Evolutionary conservation across 106 monocot species (phyloP).

Genomic region (Allium sativum): DNA sequence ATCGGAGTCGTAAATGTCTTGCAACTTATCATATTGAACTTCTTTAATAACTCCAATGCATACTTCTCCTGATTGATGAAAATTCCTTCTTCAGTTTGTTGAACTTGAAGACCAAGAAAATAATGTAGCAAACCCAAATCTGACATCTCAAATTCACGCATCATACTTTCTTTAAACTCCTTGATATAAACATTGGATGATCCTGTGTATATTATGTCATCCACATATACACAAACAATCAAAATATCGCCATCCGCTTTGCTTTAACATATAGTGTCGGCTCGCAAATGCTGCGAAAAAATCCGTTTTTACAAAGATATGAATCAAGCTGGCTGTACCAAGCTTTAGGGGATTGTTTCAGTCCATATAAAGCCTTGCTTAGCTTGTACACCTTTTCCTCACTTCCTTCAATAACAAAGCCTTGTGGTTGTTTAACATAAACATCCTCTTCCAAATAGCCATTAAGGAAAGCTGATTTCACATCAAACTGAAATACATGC

Average conservation of each 20-base stretch:
- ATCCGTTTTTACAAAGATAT: conserved; percentile 5
- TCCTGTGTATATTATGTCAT: conserved; percentile 11
- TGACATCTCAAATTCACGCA: conserved; percentile 8
- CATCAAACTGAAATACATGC: conserved; percentile 14
- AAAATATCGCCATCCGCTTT: not conserved
- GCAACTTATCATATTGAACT: not conserved
- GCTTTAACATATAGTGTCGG: conserved; percentile 9
- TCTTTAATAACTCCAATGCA: not conserved
- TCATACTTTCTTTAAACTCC: not conserved
- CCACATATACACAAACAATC: conserved; percentile 16
- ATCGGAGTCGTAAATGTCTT: not conserved
- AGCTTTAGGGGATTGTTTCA: conserved; percentile 10
- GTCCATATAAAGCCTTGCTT: conserved; percentile 11
- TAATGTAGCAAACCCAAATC: conserved; percentile 7
- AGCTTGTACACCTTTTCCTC: conserved; percentile 16
- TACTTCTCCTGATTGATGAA: conserved; percentile 12
- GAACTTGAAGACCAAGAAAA: conserved; percentile 10
- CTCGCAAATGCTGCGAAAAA: conserved; percentile 7
- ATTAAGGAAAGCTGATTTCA: conserved; percentile 15
- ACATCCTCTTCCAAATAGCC: conserved; percentile 7
- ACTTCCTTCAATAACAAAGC: conserved; percentile 2
- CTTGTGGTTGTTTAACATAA: conserved; percentile 10
- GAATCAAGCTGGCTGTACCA: conserved; percentile 10
- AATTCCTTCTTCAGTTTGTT: conserved; percentile 2
- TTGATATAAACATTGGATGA: not conserved